Evolutionary conservation across 108 stramenopile genomes (phyloP).

Genomic region (Stephanodiscus minutulus): DNA sequence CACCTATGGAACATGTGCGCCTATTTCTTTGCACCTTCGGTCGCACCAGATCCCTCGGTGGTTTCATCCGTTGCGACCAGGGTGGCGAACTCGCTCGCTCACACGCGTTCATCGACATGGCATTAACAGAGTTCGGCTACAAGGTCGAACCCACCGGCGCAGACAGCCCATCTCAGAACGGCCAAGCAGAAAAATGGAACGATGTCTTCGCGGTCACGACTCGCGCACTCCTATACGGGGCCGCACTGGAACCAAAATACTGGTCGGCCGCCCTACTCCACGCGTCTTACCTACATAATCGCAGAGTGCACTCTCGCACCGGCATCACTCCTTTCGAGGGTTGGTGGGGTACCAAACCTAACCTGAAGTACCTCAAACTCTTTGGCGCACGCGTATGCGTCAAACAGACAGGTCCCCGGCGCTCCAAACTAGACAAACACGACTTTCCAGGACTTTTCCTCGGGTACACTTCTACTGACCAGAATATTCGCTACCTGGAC

Average conservation of each 20-base stretch:
- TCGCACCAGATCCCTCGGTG: background rate
- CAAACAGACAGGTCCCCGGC: background rate
- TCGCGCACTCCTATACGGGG: background rate
- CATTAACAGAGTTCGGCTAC: background rate
- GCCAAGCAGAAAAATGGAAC: background rate
- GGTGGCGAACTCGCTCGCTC: slow-evolving; percentile 9
- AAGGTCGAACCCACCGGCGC: slow-evolving; percentile 10
- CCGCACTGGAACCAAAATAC: background rate
- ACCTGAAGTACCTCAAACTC: too few species aligned
- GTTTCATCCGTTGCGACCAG: slow-evolving; percentile 6
- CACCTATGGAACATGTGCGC: background rate
- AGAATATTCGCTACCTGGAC: too few species aligned
- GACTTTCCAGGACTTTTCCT: background rate
- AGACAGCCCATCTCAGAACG: too few species aligned
- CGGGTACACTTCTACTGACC: too few species aligned
- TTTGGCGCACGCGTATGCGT: slow-evolving; percentile 10
- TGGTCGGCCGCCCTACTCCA: background rate
- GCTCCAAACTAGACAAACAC: slow-evolving; percentile 3
- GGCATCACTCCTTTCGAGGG: background rate
- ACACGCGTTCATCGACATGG: background rate
- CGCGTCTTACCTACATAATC: slow-evolving; percentile 10
- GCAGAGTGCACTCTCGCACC: background rate
- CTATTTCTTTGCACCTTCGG: background rate
- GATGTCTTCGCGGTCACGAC: background rate
- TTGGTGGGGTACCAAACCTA: background rate